phyloP scores from a whole-genome alignment of 2,329 filamentous ascomycete species.

The Penicillium sp. region DNA sequence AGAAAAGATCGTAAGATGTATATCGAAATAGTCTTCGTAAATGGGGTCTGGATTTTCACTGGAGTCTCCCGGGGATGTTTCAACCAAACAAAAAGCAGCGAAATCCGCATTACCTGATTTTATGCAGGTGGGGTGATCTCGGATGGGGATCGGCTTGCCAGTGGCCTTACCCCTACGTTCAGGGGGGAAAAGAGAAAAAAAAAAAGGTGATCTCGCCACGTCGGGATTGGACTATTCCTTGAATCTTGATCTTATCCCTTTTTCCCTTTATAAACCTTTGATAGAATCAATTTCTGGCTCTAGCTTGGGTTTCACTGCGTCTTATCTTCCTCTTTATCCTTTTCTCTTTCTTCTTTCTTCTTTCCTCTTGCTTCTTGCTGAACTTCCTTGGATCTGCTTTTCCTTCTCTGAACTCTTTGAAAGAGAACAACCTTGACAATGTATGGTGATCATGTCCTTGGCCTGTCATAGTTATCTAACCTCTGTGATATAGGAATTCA shows the following conservation, averaged over 20 bases:
- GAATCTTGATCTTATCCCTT: conserved; percentile 7
- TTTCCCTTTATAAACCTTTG: conserved; percentile 7
- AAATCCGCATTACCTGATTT: conserved; percentile 10
- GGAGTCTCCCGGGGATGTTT: not conserved
- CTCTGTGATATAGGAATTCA: conserved; percentile 47
- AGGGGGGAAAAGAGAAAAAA: conserved; percentile 19
- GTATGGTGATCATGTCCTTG: conserved; percentile 8
- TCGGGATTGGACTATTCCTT: conserved; percentile 30
- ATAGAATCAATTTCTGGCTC: not conserved
- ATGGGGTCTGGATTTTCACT: not conserved
- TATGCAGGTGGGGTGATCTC: conserved; percentile 19
- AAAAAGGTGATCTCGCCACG: conserved; percentile 35
- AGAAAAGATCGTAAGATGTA: not conserved
- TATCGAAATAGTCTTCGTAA: not conserved
- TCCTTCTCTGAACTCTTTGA: not conserved
- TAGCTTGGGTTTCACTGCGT: not conserved
- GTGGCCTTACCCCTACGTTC: conserved; percentile 31
- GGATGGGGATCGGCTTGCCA: conserved; percentile 34
- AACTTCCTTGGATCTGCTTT: not conserved
- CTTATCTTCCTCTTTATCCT: not conserved
- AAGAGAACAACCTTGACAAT: conserved; percentile 8
- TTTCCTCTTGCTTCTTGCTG: not conserved
- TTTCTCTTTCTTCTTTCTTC: not conserved
- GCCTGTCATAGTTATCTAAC: not conserved
- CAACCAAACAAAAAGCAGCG: conserved; percentile 13